Conservation (phyloP, 805 yeast genomes). For the Candida rishiriensis region DNA sequence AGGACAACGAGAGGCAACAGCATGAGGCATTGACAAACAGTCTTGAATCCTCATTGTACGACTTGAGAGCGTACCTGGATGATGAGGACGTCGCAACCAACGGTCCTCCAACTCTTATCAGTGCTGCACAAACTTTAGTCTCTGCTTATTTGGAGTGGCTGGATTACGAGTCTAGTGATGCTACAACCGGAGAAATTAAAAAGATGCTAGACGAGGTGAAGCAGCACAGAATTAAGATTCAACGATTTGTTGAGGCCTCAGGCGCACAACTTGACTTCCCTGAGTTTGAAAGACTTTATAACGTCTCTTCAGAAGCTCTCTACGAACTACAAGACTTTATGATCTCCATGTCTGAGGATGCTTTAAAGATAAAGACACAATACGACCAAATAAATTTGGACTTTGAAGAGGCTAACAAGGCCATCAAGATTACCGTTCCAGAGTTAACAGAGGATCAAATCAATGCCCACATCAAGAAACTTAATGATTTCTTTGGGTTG, state of each 20-base stretch:
- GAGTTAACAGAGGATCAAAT: constrained; percentile 25
- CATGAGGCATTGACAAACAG: constrained; percentile 59
- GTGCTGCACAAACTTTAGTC: constrained; percentile 34
- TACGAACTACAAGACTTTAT: constrained; percentile 40
- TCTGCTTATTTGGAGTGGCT: constrained; percentile 67
- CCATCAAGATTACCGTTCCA: constrained; percentile 33
- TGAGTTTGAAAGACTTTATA: constrained; percentile 40
- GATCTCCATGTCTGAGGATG: constrained; percentile 41
- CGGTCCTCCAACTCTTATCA: constrained; percentile 37
- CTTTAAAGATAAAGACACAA: constrained; percentile 36
- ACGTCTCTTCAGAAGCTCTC: constrained; percentile 38
- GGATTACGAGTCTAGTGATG: constrained; percentile 61
- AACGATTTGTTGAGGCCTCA: constrained; percentile 36
- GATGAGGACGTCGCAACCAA: constrained; percentile 44
- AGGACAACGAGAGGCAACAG: constrained; percentile 50
- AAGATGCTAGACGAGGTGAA: constrained; percentile 31
- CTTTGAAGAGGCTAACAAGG: constrained; percentile 46
- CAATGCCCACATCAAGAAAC: constrained; percentile 20
- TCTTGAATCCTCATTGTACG: constrained; percentile 72
- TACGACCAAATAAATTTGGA: constrained; percentile 45
- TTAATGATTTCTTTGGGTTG: constrained; percentile 27
- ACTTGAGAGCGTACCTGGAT: constrained; percentile 55
- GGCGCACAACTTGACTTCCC: constrained; percentile 43
- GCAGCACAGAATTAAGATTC: constrained; percentile 28
- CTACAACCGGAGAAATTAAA: constrained; percentile 36